Percentiles rank a stretch among this genome's conserved stretches.
phyloP scores from a whole-genome alignment of 2,329 filamentous ascomycete genomes.

The Ascosphaera aggregata region DNA sequence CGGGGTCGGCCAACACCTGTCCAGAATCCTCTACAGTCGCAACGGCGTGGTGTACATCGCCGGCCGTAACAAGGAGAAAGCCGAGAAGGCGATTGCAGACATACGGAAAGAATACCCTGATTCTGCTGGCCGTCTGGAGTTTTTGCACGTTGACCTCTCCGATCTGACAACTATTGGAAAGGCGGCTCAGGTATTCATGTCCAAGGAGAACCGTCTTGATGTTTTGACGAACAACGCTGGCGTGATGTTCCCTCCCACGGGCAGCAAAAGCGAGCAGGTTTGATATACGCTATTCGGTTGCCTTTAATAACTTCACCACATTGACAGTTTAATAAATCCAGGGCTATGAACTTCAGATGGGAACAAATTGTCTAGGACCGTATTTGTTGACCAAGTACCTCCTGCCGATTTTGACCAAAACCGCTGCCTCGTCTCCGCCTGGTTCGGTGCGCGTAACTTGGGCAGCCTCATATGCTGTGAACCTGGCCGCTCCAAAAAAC shows the following conservation, averaged over 20 bases:
- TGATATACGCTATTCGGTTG: neutral
- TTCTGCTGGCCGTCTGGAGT: conserved; percentile 15
- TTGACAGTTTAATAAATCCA: conserved; percentile 5
- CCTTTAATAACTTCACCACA: neutral
- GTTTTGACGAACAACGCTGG: conserved; percentile 17
- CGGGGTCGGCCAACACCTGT: conserved; percentile 19
- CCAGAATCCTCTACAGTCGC: conserved; percentile 17
- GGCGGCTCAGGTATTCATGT: conserved; percentile 14
- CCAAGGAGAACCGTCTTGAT: conserved; percentile 14
- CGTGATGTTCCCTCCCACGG: conserved; percentile 13
- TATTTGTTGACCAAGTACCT: conserved; percentile 19
- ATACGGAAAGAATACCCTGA: conserved; percentile 13
- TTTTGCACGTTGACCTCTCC: conserved; percentile 17
- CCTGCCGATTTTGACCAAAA: conserved; percentile 12
- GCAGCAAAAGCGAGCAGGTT: conserved; percentile 10
- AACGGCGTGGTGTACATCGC: conserved; percentile 23
- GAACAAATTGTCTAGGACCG: conserved; percentile 18
- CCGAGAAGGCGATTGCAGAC: conserved; percentile 15
- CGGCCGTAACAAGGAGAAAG: conserved; percentile 19
- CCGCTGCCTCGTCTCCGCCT: conserved; percentile 8
- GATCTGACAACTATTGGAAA: conserved; percentile 19
- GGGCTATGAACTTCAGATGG: conserved; percentile 17
- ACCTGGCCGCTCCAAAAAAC: conserved; percentile 3
- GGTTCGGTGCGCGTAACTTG: conserved; percentile 16
- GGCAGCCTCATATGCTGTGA: conserved; percentile 6